Conservation (phyloP, 441 rosid genomes). For the Eutrema salsugineum region DNA sequence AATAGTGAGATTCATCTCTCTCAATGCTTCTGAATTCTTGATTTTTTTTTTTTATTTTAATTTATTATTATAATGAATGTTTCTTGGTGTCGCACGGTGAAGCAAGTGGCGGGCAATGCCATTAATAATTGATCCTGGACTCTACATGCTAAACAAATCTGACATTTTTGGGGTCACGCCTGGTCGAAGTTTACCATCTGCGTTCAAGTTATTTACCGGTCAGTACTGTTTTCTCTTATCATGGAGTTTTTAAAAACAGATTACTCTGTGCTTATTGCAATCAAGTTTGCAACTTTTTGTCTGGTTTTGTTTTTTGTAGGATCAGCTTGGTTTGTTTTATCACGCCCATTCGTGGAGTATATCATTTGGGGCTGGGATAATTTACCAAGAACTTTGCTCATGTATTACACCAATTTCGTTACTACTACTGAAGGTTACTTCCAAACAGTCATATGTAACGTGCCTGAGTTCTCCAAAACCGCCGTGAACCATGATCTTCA, state of each 20-base stretch:
- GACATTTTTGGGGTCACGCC: slow-evolving; percentile 58
- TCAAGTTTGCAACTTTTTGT: background rate
- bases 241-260: background rate
- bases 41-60: too few relatives aligned
- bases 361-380: slow-evolving; percentile 95
- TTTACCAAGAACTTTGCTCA: slow-evolving; percentile 77
- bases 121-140: slow-evolving; percentile 87
- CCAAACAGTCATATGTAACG: slow-evolving; percentile 90
- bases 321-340: slow-evolving; percentile 94
- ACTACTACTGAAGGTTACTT: slow-evolving; percentile 96
- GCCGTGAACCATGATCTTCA: slow-evolving; percentile 84
- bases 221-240: slow-evolving; percentile 20
- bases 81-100: slow-evolving; percentile 24
- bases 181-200: slow-evolving; percentile 58
- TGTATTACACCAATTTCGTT: slow-evolving; percentile 87
- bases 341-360: slow-evolving; percentile 72
- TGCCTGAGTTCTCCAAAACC: slow-evolving; percentile 66
- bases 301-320: slow-evolving; percentile 40
- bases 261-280: background rate
- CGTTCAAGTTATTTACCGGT: slow-evolving; percentile 87
- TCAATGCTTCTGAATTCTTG: background rate
- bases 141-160: slow-evolving; percentile 54
- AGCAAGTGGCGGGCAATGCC: slow-evolving; percentile 90
- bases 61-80: slow-evolving; percentile 2
- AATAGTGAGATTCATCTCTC: slow-evolving; percentile 49